Percentiles rank a stretch among this genome's conserved stretches.
Evolutionary conservation across 352 stramenopile species (phyloP).

Genomic region (Globisporangium radiosum): DNA sequence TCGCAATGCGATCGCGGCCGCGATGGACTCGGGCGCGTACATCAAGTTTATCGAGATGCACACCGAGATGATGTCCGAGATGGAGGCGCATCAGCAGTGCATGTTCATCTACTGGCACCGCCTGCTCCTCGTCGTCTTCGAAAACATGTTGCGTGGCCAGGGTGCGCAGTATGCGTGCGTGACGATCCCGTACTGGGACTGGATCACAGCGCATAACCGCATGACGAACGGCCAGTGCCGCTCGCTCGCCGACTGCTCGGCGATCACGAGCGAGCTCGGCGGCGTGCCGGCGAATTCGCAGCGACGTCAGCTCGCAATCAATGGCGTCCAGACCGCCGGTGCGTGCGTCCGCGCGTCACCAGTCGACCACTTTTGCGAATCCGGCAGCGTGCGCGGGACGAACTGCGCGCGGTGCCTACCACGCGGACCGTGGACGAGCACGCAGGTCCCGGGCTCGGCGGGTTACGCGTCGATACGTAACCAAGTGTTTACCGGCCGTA

Average conservation of each 20-base stretch:
- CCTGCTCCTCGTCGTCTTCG: slow-evolving; percentile 48
- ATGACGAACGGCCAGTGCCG: slow-evolving; percentile 18
- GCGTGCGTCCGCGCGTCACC: slow-evolving; percentile 23
- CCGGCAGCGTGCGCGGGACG: slow-evolving; percentile 11
- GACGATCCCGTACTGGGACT: slow-evolving; percentile 58
- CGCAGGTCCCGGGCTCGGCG: slow-evolving; percentile 21
- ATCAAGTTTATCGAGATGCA: slow-evolving; percentile 60
- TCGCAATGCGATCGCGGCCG: slow-evolving; percentile 10
- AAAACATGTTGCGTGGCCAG: slow-evolving; percentile 67
- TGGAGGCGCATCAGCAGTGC: slow-evolving; percentile 43
- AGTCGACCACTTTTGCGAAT: slow-evolving; percentile 34
- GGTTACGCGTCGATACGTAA: slow-evolving; percentile 34
- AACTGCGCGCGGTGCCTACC: slow-evolving; percentile 31
- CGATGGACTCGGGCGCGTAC: slow-evolving; percentile 23
- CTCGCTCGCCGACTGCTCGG: slow-evolving; percentile 26
- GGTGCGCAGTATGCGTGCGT: slow-evolving; percentile 35
- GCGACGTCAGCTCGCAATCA: slow-evolving; percentile 15
- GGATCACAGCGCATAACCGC: slow-evolving; percentile 24
- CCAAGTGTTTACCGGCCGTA: slow-evolving; percentile 38
- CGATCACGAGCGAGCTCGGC: slow-evolving; percentile 29
- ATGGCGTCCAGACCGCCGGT: slow-evolving; percentile 17
- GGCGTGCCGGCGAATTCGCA: slow-evolving; percentile 15
- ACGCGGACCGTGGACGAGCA: slow-evolving; percentile 13
- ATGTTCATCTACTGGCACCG: slow-evolving; percentile 80
- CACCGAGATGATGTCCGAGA: slow-evolving; percentile 32